Percentiles rank a stretch among this genome's conserved stretches.
Conservation (phyloP, 179 eudicot genomes). For the Pouteria campechiana region DNA sequence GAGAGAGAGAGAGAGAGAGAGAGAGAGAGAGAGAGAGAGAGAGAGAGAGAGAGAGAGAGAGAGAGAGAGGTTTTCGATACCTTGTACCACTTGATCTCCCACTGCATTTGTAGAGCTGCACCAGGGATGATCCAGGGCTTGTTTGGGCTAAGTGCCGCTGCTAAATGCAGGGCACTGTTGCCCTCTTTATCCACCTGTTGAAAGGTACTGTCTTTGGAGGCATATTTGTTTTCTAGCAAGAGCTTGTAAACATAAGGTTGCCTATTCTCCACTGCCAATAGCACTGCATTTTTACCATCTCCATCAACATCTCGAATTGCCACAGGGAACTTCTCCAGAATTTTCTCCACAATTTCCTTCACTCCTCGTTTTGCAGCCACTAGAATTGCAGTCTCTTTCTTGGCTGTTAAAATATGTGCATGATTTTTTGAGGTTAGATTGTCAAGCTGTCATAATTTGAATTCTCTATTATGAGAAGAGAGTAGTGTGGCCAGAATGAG, state of each 20-base stretch:
- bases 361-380: conserved; percentile 11
- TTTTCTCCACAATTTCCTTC: conserved; percentile 7
- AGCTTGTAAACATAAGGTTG: conserved; percentile 6
- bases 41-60: no score
- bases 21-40: no score
- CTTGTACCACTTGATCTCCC: conserved; percentile 18
- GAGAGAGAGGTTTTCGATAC: conserved; percentile 6
- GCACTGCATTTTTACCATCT: conserved; percentile 2
- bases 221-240: background rate
- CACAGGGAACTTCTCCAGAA: conserved; percentile 6
- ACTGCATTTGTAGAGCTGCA: conserved; percentile 14
- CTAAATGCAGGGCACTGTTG: conserved; percentile 13
- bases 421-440: no score
- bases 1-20: no score
- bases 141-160: background rate
- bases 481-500: no score
- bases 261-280: conserved; percentile 11
- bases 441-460: no score
- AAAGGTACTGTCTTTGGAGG: background rate
- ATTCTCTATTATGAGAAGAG: no score
- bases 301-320: conserved; percentile 8
- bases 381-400: conserved; percentile 9
- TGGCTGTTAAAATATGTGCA: no score
- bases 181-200: conserved; percentile 3
- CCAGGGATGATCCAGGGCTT: conserved; percentile 13